Evolutionary conservation across 2,329 filamentous ascomycete species (phyloP), one percentile per base, ranked within the genome.

Genomic region (Diplocarpon mali): DNA sequence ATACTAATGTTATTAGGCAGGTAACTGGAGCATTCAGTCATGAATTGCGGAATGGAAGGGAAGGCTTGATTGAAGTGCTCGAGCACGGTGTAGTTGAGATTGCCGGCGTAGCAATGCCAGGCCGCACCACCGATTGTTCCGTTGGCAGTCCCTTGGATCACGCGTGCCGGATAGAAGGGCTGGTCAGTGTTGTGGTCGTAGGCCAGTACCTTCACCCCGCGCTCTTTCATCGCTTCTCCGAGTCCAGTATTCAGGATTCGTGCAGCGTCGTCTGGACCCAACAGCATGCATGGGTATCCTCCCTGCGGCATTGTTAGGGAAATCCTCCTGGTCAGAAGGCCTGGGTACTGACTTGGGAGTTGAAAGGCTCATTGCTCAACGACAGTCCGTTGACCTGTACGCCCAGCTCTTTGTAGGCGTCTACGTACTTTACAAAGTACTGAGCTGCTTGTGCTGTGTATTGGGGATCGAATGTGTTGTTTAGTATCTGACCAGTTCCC

Each of bases 131-230:
- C 30, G 10, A 32, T 14, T 9, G 30, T 32, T 12, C 30, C 30
- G n/a, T 32, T 32, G 9, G 30, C 30, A 10, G 30, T 14, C 11
- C 30, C 30, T 32, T 32, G 30, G 9, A 32, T 32, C 30, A 32
- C n/a, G 11, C 30, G 30, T 12, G 30, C 30, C n/a, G 30, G 30
- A 14, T 32, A 32, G 9, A 16, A 28, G 38, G 42, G 43, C 45
- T 46, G 50, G 50, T 34, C 48, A 10, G 30, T 47, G 42, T 41
- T 49, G 44, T 45, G 30, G 30, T 32, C 30, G 30, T 32, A 32
- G 9, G 30, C 30, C 4, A 32, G 3, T 3, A 32, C 30, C n/a
- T 32, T 32, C 4, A 32, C 30, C 5, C n/a, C 30, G 30, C 30
- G 30, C 30, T 32, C 11, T 12, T 12, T 14, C 30, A 32, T 12